Evolutionary conservation across 805 yeast genomes (phyloP), one percentile per base, ranked within the genome.

Genomic region (Teunomyces barrocoloradensis): DNA sequence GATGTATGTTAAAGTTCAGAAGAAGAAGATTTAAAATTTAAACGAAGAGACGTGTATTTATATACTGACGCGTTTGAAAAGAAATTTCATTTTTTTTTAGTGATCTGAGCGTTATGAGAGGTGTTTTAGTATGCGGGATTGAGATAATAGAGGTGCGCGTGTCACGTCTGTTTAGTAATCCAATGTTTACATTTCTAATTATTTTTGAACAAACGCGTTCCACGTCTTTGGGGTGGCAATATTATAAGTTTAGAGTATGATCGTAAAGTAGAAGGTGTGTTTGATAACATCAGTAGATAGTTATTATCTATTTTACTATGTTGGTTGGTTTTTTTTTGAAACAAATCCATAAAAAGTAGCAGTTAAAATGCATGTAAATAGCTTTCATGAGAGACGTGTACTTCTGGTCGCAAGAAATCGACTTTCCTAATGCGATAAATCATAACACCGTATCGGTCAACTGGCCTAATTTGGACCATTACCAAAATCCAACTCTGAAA

Each of bases 31-130:
- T 11, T 18, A 18, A n/a, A 39, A 27, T 7, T 25, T 25, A 7
- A 25, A 10, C 7, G 28, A 20, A 37, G 36, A 43, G 41, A 32
- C 23, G 38, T 21, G 21, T 30, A 34, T 28, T 39, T 47, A 30
- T 37, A 43, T 39, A 47, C 17, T 12, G 46, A 43, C 44, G 47
- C 50, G 50, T 43, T 29, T 20, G 32, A 23, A 37, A 37, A 21
- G 18, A 37, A 37, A 37, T 21, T 37, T 13, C 12, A 12, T 37
- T 37, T 36, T 36, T 36, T 36, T 37, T 37, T n/a, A 25, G 28
- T 18, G 18, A 15, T 21, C n/a, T 15, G 18, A 4, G 43, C 33
- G 33, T 28, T 27, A 11, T 17, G 43, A 20, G 35, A 18, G 20
- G 30, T 11, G 28, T 32, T 32, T 32, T 32, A 13, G 9, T 32